Base-by-base conservation (phyloP, 805 yeast genomes). In the Priceomyces medius region DNA sequence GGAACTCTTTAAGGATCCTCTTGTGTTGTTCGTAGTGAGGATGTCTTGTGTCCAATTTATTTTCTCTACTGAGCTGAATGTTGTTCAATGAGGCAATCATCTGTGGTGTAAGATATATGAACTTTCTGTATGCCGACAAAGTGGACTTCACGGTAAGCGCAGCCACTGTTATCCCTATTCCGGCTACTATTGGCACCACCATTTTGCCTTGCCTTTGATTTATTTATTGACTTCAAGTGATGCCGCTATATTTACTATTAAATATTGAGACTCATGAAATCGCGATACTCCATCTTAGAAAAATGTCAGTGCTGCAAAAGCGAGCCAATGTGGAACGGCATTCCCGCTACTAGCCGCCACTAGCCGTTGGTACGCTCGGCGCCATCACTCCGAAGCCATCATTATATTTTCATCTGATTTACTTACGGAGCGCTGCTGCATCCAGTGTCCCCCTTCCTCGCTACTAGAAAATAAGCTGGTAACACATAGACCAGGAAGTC, bases 181-280 rank as follows among this genome's bases (percentile, higher is more conserved):
- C 84, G 12, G 77, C 44, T 14, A 79, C 56, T 10, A 79, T 65
- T 16, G 84, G 83, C 21, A 77, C 60, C 18, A 77, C 61, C 63
- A 57, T 56, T 9, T 26, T 26, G 9, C 10, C n/a, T 9, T 21
- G 9, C 14, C 29, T 9, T 26, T 5, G 5, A 10, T 12, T 26
- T 8, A 26, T 26, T n/a, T 26, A 12, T 14, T 26, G 14, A 9
- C 29, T 5, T 26, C 29, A 6, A n/a, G 10, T 26, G n/a, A 26
- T 26, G 10, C n/a, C 29, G 5, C 4, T 26, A 26, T 10, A 10
- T 26, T n/a, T n/a, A n/a, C n/a, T n/a, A n/a, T n/a, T n/a, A n/a
- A n/a, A n/a, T n/a, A n/a, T n/a, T n/a, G n/a, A n/a, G 14, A 10
- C 10, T 26, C 5, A 26, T n/a, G n/a, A 26, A 26, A 26, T 26